Evolutionary conservation across 805 yeast species (phyloP).

Genomic region (Kluyveromyces nonfermentans): DNA sequence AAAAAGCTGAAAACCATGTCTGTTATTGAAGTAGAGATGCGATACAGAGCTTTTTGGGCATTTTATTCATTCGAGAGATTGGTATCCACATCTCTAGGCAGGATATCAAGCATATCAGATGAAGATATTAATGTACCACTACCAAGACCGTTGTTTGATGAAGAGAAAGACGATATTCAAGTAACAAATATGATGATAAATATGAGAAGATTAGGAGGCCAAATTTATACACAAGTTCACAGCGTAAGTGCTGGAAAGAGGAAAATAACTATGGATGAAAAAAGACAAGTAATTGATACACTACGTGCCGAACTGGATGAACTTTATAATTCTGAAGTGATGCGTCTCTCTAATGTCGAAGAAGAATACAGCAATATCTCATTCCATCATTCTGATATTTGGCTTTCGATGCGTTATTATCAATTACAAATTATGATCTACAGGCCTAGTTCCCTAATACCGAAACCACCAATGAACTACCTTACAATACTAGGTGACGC

Average conservation of each 20-base stretch:
- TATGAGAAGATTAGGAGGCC: slow-evolving; percentile 39
- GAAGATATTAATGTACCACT: slow-evolving; percentile 39
- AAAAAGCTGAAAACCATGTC: slow-evolving; percentile 24
- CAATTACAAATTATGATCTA: slow-evolving; percentile 38
- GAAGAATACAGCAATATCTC: slow-evolving; percentile 18
- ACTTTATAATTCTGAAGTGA: slow-evolving; percentile 19
- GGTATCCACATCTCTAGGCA: slow-evolving; percentile 40
- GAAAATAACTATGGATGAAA: slow-evolving; percentile 25
- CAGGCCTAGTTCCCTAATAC: slow-evolving; percentile 41
- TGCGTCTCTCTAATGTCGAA: slow-evolving; percentile 17
- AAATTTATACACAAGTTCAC: slow-evolving; percentile 38
- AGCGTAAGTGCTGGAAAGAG: slow-evolving; percentile 33
- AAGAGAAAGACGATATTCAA: slow-evolving; percentile 33
- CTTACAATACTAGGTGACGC: slow-evolving; percentile 37
- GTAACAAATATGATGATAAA: slow-evolving; percentile 35
- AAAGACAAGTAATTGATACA: slow-evolving; percentile 24
- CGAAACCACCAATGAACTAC: slow-evolving; percentile 34
- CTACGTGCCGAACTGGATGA: slow-evolving; percentile 30
- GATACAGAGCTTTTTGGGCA: slow-evolving; percentile 41
- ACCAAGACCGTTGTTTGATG: slow-evolving; percentile 34
- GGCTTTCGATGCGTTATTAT: slow-evolving; percentile 36
- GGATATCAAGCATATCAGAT: slow-evolving; percentile 41
- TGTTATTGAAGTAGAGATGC: slow-evolving; percentile 33
- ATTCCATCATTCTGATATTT: slow-evolving; percentile 28
- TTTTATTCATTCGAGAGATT: slow-evolving; percentile 40